These are phyloP conservation scores for Boletus reticuloceps DNA, from an alignment of 768 basidiomycete species.

Conservation along the genomic window DNA sequence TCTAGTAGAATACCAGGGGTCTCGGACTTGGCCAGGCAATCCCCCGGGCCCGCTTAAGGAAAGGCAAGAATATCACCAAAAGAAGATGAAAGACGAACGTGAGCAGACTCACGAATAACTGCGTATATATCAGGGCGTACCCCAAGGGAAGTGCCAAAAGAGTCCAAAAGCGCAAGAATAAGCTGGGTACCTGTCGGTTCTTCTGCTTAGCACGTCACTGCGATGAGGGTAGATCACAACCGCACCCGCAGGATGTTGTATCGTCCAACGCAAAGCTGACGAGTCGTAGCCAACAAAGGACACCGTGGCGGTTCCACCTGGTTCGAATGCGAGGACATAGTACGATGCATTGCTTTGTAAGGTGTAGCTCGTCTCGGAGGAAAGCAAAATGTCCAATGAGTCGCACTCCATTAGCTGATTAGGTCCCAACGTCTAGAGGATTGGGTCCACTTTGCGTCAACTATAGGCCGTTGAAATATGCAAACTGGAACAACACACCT, in stretches of 20 bases:
- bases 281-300: constrained; percentile 35
- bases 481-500: constrained; percentile 4
- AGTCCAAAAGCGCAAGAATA: constrained; percentile 45
- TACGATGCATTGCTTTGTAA: constrained; percentile 30
- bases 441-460: background rate
- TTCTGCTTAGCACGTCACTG: background rate
- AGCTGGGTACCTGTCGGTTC: constrained; percentile 38
- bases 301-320: constrained; percentile 35
- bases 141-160: constrained; percentile 42
- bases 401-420: constrained; percentile 16
- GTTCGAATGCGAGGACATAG: constrained; percentile 41
- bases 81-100: background rate
- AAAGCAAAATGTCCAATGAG: constrained; percentile 6
- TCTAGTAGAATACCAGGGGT: constrained; percentile 27
- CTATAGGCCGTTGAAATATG: background rate
- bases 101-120: constrained; percentile 33
- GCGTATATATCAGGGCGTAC: constrained; percentile 34
- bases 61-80: background rate
- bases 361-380: background rate
- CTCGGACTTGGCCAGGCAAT: constrained; percentile 20
- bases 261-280: constrained; percentile 35
- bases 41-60: constrained; percentile 26
- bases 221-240: background rate
- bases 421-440: background rate
- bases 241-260: constrained; percentile 41